phyloP scores from a whole-genome alignment of 2,329 filamentous ascomycete genomes.

The Colletotrichum tamarilloi region DNA sequence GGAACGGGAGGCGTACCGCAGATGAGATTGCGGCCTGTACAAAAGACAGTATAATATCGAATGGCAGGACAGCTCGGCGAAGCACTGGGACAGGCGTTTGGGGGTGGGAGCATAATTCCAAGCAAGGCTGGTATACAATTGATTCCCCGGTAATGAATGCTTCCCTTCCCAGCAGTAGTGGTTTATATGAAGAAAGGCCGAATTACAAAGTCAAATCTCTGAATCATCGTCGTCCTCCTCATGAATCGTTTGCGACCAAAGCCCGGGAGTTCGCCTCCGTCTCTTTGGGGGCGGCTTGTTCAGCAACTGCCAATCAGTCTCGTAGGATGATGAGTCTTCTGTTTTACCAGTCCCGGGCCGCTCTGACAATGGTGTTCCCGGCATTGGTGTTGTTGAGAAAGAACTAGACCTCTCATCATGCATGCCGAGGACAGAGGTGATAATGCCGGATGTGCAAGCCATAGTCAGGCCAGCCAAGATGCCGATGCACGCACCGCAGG shows the following conservation, averaged over 20 bases:
- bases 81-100: slow-evolving; percentile 32
- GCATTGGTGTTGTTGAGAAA: slow-evolving; percentile 29
- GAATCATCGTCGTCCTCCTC: slow-evolving; percentile 78
- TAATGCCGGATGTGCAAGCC: slow-evolving; percentile 64
- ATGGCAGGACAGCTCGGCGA: slow-evolving; percentile 11
- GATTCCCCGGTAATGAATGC: slow-evolving; percentile 24
- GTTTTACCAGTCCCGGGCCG: slow-evolving; percentile 35
- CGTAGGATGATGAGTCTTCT: slow-evolving; percentile 44
- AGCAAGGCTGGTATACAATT: slow-evolving; percentile 27
- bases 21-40: slow-evolving; percentile 47
- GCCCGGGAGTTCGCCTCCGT: slow-evolving; percentile 55
- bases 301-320: slow-evolving; percentile 49
- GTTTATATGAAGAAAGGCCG: slow-evolving; percentile 1
- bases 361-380: slow-evolving; percentile 49
- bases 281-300: slow-evolving; percentile 50
- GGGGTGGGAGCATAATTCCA: slow-evolving; percentile 11
- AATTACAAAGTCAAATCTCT: slow-evolving; percentile 44
- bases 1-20: slow-evolving; percentile 59
- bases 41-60: slow-evolving; percentile 6
- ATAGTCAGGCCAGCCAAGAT: slow-evolving; percentile 70
- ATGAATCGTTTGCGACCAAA: slow-evolving; percentile 75
- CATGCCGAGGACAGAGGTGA: slow-evolving; percentile 64
- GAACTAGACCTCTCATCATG: slow-evolving; percentile 41
- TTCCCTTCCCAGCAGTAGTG: background rate
- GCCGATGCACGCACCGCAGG: slow-evolving; percentile 76